Base-by-base conservation (phyloP, 1,139 yeast genomes). In the Zygoascus sp. region DNA sequence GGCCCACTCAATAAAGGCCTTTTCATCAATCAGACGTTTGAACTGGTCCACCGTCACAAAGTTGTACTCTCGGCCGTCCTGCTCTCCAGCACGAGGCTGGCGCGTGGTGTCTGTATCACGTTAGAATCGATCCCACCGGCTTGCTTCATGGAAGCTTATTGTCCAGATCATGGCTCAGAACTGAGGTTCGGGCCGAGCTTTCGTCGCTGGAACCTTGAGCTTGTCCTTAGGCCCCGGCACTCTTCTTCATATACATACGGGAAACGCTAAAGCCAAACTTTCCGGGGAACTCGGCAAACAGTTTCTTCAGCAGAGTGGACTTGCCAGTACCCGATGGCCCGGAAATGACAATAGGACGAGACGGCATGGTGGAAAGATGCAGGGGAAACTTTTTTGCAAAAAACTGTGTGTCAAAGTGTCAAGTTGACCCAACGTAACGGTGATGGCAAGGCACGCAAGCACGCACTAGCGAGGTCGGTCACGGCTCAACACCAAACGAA, bases 261-360 rank as follows among this genome's bases (percentile, higher is more conserved):
- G 97, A 89, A 35, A 92, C 88, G 39, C 96, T 87, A 68, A 92
- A 92, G 2, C 97, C 98, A 68, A 92, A 92, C 53, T 74, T 77
- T 59, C 78, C 80, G 50, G 98, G 98, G 68, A 68, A 88, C 66
- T 92, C 97, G 40, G 86, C 89, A 63, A 94, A 86, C 55, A 92
- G 75, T 66, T 82, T 85, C 70, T 92, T 89, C 65, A 92, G 76
- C 51, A 92, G 74, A 13, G 99, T 92, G 58, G 97, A 89, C 69
- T 92, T 92, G 53, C 99, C 99, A 34, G 97, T 77, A 8, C 74
- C 99, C 47, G 96, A 87, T 46, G 98, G 98, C 54, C 98, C 98
- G 37, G 97, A 89, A 53, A 92, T 79, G 54, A 92, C 97, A 57
- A 92, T 83, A 49, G 97, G 97, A 70, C 95, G 34, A 82, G 52